Evolutionary conservation across 2,329 filamentous ascomycete genomes (phyloP).

Genomic region (Hymenoscyphus fructigenus): DNA sequence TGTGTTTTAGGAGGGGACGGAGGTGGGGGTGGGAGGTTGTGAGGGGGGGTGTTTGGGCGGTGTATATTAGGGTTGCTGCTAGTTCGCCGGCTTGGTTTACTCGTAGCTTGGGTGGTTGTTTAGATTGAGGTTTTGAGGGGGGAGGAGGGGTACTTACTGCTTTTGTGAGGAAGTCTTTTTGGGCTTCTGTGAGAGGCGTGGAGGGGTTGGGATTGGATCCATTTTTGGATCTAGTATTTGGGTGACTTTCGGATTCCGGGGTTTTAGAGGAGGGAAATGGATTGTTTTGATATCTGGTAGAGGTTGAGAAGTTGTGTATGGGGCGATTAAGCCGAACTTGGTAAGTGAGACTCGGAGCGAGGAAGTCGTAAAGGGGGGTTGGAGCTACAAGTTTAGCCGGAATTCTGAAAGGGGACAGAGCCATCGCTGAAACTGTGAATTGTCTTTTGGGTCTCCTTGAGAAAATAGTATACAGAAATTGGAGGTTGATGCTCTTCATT

Average conservation of each 20-base stretch:
- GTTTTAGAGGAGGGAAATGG: slow-evolving; percentile 4
- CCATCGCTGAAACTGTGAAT: slow-evolving; percentile 17
- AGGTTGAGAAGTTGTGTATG: slow-evolving; percentile 27
- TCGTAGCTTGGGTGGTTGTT: slow-evolving; percentile 58
- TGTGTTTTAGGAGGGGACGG: slow-evolving; percentile 89
- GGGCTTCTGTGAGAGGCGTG: slow-evolving; percentile 62
- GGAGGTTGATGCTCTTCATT: not conserved
- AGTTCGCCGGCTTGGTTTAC: slow-evolving; percentile 98
- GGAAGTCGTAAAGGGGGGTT: slow-evolving; percentile 40
- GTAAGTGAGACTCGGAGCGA: slow-evolving; percentile 39
- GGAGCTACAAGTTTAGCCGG: slow-evolving; percentile 14
- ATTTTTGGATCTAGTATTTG: slow-evolving; percentile 39
- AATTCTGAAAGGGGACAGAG: slow-evolving; percentile 18
- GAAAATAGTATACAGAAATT: not conserved
- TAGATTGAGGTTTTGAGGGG: not conserved
- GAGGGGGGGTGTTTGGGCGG: slow-evolving; percentile 80
- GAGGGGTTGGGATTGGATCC: slow-evolving; percentile 19
- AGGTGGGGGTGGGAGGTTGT: slow-evolving; percentile 81
- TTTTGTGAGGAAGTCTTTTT: slow-evolving; percentile 72
- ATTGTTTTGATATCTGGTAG: slow-evolving; percentile 9
- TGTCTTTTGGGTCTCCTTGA: not conserved
- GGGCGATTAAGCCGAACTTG: slow-evolving; percentile 19
- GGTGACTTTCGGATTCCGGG: no score
- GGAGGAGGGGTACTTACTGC: slow-evolving; percentile 52
- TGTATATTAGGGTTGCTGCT: slow-evolving; percentile 94